Evolutionary conservation across 2,329 filamentous ascomycete genomes (phyloP).

Genomic region (Rosellinia necatrix): DNA sequence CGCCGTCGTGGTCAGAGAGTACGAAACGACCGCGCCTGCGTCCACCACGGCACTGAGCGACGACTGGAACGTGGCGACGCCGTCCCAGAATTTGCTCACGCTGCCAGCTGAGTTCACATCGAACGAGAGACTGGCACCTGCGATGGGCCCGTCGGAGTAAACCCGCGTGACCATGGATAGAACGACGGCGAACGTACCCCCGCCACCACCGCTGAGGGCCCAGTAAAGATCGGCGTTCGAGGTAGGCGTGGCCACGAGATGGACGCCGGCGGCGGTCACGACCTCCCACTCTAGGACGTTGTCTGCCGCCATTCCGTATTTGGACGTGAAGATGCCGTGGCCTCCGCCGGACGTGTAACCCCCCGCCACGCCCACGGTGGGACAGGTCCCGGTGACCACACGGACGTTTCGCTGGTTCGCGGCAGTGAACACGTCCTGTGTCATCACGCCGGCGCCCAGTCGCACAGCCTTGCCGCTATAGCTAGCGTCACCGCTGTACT

Average conservation of each 20-base stretch:
- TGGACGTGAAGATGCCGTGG: constrained; percentile 53
- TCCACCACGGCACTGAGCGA: constrained; percentile 35
- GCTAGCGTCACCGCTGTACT: neutral
- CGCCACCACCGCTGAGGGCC: constrained; percentile 53
- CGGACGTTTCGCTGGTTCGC: constrained; percentile 45
- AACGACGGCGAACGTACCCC: constrained; percentile 49
- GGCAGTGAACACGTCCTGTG: constrained; percentile 45
- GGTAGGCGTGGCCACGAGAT: constrained; percentile 43
- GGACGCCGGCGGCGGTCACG: constrained; percentile 51
- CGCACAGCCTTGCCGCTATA: constrained; percentile 53
- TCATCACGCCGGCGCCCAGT: constrained; percentile 54
- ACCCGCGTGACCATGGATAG: constrained; percentile 44
- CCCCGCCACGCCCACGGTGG: constrained; percentile 54
- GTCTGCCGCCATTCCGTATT: constrained; percentile 55
- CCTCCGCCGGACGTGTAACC: constrained; percentile 55
- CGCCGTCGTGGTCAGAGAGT: neutral
- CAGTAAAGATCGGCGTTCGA: constrained; percentile 55
- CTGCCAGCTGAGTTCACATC: neutral
- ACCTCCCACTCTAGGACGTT: constrained; percentile 55
- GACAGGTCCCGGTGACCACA: constrained; percentile 52
- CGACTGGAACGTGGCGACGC: constrained; percentile 42
- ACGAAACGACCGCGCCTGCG: neutral
- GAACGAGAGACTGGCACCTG: neutral
- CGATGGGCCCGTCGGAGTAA: constrained; percentile 32
- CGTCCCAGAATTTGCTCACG: constrained; percentile 25